These are phyloP conservation scores for Cladophialophora bantiana DNA, from an alignment of 2,329 filamentous ascomycete species.

Conservation along the genomic window DNA sequence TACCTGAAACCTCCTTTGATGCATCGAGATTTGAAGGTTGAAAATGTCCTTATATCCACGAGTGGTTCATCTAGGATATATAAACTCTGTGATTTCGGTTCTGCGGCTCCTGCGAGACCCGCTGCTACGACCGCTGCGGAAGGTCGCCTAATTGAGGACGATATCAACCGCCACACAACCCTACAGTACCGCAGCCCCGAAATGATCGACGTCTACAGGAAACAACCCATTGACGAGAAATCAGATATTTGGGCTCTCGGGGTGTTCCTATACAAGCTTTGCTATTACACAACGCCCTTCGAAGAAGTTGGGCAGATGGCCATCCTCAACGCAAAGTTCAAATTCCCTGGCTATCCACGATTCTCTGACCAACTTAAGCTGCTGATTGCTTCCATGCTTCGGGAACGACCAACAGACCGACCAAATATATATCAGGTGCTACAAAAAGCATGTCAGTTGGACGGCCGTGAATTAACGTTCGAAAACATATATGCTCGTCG, in stretches of 20 bases:
- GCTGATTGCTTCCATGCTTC: conserved; percentile 90
- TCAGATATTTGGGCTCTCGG: conserved; percentile 98
- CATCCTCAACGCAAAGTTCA: conserved; percentile 93
- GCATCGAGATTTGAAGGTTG: conserved; percentile 95
- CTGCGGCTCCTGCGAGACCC: conserved; percentile 80
- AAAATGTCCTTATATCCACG: conserved; percentile 90
- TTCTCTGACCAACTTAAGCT: conserved; percentile 92
- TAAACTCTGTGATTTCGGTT: conserved; percentile 98
- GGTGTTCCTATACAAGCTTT: conserved; percentile 94
- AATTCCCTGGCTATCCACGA: conserved; percentile 83
- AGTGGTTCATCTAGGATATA: conserved; percentile 74
- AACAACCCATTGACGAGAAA: conserved; percentile 97
- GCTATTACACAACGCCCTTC: conserved; percentile 98
- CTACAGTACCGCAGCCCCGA: conserved; percentile 97
- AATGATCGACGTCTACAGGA: conserved; percentile 98
- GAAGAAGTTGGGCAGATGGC: conserved; percentile 97
- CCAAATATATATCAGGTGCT: conserved; percentile 96
- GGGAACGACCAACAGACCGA: conserved; percentile 77
- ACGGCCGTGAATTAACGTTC: conserved; percentile 83
- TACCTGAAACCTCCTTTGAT: conserved; percentile 93
- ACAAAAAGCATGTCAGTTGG: conserved; percentile 85
- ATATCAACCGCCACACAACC: conserved; percentile 95
- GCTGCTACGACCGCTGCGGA: conserved; percentile 87
- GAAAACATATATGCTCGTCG: conserved; percentile 80
- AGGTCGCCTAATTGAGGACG: conserved; percentile 91